These are phyloP conservation scores for Russula abietina DNA, from an alignment of 768 basidiomycete genomes.

Conservation along the genomic window DNA sequence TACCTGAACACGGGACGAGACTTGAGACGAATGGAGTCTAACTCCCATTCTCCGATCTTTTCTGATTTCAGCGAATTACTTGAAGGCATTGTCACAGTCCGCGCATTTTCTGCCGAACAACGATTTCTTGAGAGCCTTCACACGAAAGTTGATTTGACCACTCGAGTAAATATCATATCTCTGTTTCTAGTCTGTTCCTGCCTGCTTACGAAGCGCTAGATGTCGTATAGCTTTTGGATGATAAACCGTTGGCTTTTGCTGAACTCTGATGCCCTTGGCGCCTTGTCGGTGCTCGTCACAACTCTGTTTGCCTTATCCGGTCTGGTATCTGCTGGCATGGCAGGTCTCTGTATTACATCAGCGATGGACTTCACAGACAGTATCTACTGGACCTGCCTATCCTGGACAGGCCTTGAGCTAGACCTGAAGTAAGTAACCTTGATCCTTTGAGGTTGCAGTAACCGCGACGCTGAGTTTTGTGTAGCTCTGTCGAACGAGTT, in stretches of 20 bases:
- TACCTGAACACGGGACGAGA: conserved; percentile 80
- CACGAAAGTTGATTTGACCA: conserved; percentile 69
- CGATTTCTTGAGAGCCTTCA: conserved; percentile 74
- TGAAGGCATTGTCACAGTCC: conserved; percentile 87
- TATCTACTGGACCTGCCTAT: conserved; percentile 47
- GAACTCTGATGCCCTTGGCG: conserved; percentile 77
- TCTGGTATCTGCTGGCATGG: conserved; percentile 52
- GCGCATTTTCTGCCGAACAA: conserved; percentile 81
- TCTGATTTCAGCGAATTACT: conserved; percentile 77
- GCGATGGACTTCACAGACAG: conserved; percentile 55
- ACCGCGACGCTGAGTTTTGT: conserved; percentile 11
- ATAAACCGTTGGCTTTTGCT: conserved; percentile 80
- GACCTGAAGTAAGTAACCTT: conserved; percentile 58
- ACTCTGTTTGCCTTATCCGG: conserved; percentile 69
- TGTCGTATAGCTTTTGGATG: conserved; percentile 91
- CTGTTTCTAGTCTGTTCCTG: not conserved
- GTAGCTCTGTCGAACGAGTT: conserved; percentile 82
- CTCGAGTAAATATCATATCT: conserved; percentile 42
- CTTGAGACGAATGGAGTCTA: conserved; percentile 86
- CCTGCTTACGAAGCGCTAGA: conserved; percentile 34
- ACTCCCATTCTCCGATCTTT: conserved; percentile 77
- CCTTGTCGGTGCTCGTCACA: conserved; percentile 64
- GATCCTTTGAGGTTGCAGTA: not conserved
- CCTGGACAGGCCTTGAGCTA: conserved; percentile 56
- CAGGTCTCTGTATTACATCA: conserved; percentile 71